Conservation (phyloP, 306 rosid species). For the Datisca glomerata region DNA sequence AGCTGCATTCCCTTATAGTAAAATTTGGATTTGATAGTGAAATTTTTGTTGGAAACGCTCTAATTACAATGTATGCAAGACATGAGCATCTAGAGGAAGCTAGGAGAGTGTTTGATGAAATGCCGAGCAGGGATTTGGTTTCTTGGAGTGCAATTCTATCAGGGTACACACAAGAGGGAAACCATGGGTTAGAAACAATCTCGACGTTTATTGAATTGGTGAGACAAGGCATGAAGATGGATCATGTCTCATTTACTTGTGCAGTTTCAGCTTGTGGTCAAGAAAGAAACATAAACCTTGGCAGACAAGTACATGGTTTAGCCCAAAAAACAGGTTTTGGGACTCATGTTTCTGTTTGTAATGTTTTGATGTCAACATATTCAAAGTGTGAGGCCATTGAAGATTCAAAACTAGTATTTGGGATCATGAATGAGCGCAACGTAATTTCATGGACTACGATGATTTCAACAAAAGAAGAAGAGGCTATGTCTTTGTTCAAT, state of each 20-base stretch:
- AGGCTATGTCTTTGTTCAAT: constrained; percentile 45
- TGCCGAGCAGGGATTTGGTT: constrained; percentile 44
- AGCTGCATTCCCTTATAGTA: constrained; percentile 45
- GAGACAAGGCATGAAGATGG: constrained; percentile 45
- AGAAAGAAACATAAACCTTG: constrained; percentile 40
- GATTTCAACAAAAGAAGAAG: constrained; percentile 55
- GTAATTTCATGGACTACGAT: constrained; percentile 84
- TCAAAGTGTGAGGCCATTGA: constrained; percentile 38
- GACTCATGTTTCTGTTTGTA: constrained; percentile 44
- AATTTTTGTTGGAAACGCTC: constrained; percentile 65
- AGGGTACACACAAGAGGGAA: constrained; percentile 66
- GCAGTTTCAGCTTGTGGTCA: constrained; percentile 76
- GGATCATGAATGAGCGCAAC: constrained; percentile 35
- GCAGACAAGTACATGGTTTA: constrained; percentile 61
- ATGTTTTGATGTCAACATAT: constrained; percentile 73
- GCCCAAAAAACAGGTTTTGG: constrained; percentile 47
- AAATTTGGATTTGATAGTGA: constrained; percentile 51
- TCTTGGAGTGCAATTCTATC: constrained; percentile 77
- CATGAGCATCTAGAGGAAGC: constrained; percentile 43
- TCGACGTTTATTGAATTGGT: constrained; percentile 45
- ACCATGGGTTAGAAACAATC: constrained; percentile 47
- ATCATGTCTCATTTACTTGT: constrained; percentile 64
- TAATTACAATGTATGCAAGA: constrained; percentile 63
- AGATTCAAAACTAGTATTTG: constrained; percentile 54
- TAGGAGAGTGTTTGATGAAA: constrained; percentile 54